A percentile compares a stretch with the other conserved stretches of the same genome.
Conservation (phyloP, 2,329 filamentous ascomycete genomes). For the Chrysosporium queenslandicum region DNA sequence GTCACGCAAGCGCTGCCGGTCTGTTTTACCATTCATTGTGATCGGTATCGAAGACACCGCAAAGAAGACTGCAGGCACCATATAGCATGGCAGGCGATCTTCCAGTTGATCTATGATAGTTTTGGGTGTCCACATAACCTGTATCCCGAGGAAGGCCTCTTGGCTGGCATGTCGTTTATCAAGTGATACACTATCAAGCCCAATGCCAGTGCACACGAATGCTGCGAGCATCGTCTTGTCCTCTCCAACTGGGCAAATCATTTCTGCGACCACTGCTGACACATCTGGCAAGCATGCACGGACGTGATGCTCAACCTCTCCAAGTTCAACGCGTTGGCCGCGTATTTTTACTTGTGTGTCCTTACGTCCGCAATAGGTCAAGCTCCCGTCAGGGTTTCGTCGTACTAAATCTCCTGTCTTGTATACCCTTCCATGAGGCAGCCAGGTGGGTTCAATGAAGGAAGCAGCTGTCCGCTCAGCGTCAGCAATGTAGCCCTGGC, state of each 20-base stretch:
- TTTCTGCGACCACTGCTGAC: slow-evolving; percentile 8
- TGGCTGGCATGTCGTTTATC: not conserved
- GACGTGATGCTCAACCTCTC: slow-evolving; percentile 68
- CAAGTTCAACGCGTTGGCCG: slow-evolving; percentile 73
- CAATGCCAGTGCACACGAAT: not conserved
- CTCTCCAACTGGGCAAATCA: slow-evolving; percentile 4
- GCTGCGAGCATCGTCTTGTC: slow-evolving; percentile 8
- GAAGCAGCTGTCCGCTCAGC: slow-evolving; percentile 15
- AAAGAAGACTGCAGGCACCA: slow-evolving; percentile 33
- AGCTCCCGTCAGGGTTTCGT: slow-evolving; percentile 21
- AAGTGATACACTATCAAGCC: not conserved
- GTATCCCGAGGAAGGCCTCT: not conserved
- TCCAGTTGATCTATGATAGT: slow-evolving; percentile 18
- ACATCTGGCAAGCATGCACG: slow-evolving; percentile 12
- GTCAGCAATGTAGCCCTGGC: slow-evolving; percentile 28
- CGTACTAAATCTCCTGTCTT: slow-evolving; percentile 22
- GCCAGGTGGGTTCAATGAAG: slow-evolving; percentile 21
- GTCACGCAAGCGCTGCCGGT: slow-evolving; percentile 24
- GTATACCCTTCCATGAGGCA: slow-evolving; percentile 14
- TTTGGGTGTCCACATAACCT: not conserved
- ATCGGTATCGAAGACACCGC: slow-evolving; percentile 27
- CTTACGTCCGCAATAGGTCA: slow-evolving; percentile 21
- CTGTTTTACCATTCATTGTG: slow-evolving; percentile 26
- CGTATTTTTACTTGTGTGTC: slow-evolving; percentile 65
- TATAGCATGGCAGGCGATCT: slow-evolving; percentile 23